Evolutionary conservation across 2,329 filamentous ascomycete genomes (phyloP), one percentile per base, ranked within the genome.

Genomic region (Thermothelomyces thermophilus): DNA sequence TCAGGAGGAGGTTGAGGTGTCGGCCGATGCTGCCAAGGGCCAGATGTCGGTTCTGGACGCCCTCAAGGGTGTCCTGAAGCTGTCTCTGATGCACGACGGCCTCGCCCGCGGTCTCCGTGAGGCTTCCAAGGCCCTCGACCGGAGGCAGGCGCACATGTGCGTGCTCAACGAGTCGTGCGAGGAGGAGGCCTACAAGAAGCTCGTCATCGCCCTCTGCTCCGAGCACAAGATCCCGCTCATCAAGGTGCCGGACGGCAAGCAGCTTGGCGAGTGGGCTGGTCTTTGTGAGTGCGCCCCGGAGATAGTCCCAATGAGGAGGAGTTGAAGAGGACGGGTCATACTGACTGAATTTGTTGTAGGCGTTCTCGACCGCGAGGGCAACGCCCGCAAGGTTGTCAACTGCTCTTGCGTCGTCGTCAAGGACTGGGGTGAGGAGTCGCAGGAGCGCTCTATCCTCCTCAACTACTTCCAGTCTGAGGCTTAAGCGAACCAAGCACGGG

Each of bases 181-280:
- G 81, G 93, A 98, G 84, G 93, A 98, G 77, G 91, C 93, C 63
- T 98, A 98, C 84, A 98, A 98, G 90, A 98, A 98, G 87, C 84
- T 98, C 62, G 91, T 98, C 67, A 87, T 97, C 64, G 93, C 93
- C 58, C 87, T 98, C 56, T 98, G 93, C 87, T 88, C 86, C 60
- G 93, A 98, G 84, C 93, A 98, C 82, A 96, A 96, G 85, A 98
- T 98, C 68, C 93, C 93, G 62, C 80, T 98, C 67, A 98, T 98
- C 84, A 97, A 98, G 88, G 93, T 98, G 60, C 91, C 90, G 64
- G 93, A 98, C 74, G 93, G 93, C 75, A 98, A 98, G 86, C 88
- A 96, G 83, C 81, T 98, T 67, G 93, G 93, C 79, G 93, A 98
- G 82, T 98, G 93, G 93, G 91, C 94, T 71, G 93, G 93, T 79